Evolutionary conservation across 176 grass and related monocot species (phyloP).

Genomic region (Rhynchospora pubera): DNA sequence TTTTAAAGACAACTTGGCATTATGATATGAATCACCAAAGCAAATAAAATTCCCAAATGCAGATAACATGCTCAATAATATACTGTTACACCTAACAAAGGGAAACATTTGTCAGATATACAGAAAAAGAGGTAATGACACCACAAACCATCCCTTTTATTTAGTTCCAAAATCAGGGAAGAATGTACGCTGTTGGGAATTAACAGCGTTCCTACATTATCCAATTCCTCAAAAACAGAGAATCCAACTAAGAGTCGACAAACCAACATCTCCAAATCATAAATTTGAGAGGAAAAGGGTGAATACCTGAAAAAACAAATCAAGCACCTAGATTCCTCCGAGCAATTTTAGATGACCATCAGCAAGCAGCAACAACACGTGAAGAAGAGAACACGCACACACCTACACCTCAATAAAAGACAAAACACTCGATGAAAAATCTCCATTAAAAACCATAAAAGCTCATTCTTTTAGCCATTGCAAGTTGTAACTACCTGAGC

Average conservation of each 20-base stretch:
- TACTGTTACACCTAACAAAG: neutral
- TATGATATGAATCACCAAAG: neutral
- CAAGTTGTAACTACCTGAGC: neutral
- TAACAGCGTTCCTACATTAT: neutral
- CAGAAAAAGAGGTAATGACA: neutral
- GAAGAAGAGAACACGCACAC: neutral
- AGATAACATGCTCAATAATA: neutral
- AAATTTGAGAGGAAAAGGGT: neutral
- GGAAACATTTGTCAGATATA: neutral
- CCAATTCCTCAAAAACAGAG: neutral
- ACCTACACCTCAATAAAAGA: neutral
- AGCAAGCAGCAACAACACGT: neutral
- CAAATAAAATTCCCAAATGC: neutral
- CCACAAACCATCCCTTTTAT: neutral
- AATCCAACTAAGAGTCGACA: neutral
- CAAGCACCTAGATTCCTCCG: neutral
- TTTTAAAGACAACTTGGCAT: neutral
- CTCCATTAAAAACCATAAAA: neutral
- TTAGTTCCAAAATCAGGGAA: neutral
- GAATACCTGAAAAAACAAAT: neutral
- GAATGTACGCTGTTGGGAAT: neutral
- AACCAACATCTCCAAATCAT: neutral
- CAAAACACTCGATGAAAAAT: neutral
- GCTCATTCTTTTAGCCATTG: neutral
- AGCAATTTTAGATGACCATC: slow-evolving; percentile 16